Base-by-base conservation (phyloP, 306 rosid species). In the Ormosia semicastrata region DNA sequence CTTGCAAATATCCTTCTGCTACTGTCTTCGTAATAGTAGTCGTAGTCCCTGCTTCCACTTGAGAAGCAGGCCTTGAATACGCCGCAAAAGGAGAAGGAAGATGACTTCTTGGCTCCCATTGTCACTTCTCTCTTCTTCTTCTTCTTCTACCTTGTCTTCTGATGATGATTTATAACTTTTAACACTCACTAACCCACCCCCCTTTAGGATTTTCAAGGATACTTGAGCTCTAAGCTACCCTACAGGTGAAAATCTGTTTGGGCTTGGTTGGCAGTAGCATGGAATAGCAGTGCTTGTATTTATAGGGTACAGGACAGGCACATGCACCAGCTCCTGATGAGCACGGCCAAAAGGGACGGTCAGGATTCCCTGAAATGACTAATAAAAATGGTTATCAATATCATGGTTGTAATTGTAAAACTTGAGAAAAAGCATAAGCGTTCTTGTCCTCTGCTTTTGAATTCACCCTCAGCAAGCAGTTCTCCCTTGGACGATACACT, bases 61-160 rank as follows among this genome's bases (percentile, higher is more conserved):
- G 94, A 87, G 76, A 93, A 95, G 40, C 97, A 95, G 0, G 90
- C 39, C 79, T 84, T 91, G 68, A 93, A 85, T 12, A 93, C 75
- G 52, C 89, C 81, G 84, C 97, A 95, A 10, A 91, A 63, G 2
- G 97, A 94, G 68, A 85, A 92, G 29, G 89, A 89, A 3, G 89
- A 82, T 18, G 91, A 85, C 59, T 88, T 94, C 75, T 49, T 77
- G 0, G 86, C 89, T 71, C 94, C 90, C 86, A 85, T 90, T 49
- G 0, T 59, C 47, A 3, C 77, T 40, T 6, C 24, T 8, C 37
- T 12, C 7, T 39, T 7, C 49, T 36, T 30, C 37, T 67, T 2
- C 65, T 47, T 12, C 14, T 47, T 11, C 72, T 18, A 7, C 4
- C 8, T 77, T 5, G 9, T 33, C 41, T 66, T 24, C 14, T 40